phyloP scores from a whole-genome alignment of 306 rosid genomes.

The Vigna unguiculata region DNA sequence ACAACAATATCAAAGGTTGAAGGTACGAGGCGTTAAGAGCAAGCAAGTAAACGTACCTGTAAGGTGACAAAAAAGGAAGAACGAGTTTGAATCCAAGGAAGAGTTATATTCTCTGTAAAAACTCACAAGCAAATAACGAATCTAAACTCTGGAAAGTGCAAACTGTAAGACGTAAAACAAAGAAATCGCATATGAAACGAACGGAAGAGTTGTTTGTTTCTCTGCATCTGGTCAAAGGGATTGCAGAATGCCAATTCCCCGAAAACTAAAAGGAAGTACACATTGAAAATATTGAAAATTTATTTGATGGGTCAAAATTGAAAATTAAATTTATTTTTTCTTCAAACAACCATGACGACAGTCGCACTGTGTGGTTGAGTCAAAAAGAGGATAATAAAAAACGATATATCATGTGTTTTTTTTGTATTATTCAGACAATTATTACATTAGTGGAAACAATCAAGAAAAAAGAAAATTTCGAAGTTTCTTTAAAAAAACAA shows the following conservation, averaged over 20 bases:
- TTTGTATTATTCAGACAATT: not conserved
- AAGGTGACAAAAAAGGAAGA: conserved; percentile 43
- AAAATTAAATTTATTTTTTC: not conserved
- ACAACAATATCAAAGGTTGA: not conserved
- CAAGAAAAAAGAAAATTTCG: not conserved
- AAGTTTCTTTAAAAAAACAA: too few relatives aligned
- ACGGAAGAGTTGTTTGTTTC: not conserved
- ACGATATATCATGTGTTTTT: not conserved
- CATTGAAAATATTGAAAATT: not conserved
- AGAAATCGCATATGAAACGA: not conserved
- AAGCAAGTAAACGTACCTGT: conserved; percentile 39
- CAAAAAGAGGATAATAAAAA: not conserved
- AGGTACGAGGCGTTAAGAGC: not conserved
- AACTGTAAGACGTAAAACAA: not conserved
- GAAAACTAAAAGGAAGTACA: not conserved
- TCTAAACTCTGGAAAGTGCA: not conserved
- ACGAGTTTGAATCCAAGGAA: conserved; percentile 44
- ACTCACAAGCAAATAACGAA: conserved; percentile 19
- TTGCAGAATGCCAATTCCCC: conserved; percentile 32
- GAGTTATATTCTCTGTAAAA: conserved; percentile 8
- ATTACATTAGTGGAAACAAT: not conserved
- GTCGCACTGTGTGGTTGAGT: not conserved
- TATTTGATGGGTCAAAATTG: conserved; percentile 21
- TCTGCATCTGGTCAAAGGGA: conserved; percentile 11
- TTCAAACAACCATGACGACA: not conserved